Base-by-base conservation (phyloP, 2,329 filamentous ascomycete genomes). In the Amesomyces nigricolor region DNA sequence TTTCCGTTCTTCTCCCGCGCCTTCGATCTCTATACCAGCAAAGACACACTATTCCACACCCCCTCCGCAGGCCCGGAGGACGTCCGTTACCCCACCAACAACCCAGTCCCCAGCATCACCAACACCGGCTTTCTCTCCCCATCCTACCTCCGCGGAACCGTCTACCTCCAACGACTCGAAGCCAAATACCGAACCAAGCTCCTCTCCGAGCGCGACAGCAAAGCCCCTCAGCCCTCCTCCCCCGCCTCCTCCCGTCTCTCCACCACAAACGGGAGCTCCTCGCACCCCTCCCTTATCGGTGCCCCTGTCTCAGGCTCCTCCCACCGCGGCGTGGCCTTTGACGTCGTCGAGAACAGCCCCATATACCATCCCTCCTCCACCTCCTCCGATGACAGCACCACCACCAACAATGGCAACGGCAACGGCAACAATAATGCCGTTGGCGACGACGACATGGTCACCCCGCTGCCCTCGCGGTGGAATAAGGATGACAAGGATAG, bases 401-500 rank as follows among this genome's bases (percentile, higher is more conserved):
- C 22, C 22, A 26, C 4, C 17, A 19, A 19, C 17, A 19, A 19
- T 19, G 19, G 81, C 86, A 0, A 71, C 76, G 1, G 45, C 44
- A 66, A 50, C 52, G 16, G 26, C 49, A 14, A 22, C 73, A 22
- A 46, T 37, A 81, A 86, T 38, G 11, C 9, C 32, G 32, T 7
- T 13, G 22, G 22, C 32, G 81, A 87, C 35, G 82, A 87, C 47
- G 74, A 77, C 19, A 51, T 64, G 1, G 68, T 89, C 42, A 77
- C 81, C 54, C 86, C 87, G 8, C 77, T 97, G 61, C 94, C 94
- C 16, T 85, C 86, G 4, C 81, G 80, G 65, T 97, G 91, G 91
- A 95, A 85, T 63, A 86, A 85, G 47, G 76, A 80, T 32, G 91
- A 96, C 69, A 91, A 89, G 70, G 84, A 82, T 63, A 70, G 72